Base-by-base conservation (phyloP, 1,139 yeast species). In the Diutina neorugosa region DNA sequence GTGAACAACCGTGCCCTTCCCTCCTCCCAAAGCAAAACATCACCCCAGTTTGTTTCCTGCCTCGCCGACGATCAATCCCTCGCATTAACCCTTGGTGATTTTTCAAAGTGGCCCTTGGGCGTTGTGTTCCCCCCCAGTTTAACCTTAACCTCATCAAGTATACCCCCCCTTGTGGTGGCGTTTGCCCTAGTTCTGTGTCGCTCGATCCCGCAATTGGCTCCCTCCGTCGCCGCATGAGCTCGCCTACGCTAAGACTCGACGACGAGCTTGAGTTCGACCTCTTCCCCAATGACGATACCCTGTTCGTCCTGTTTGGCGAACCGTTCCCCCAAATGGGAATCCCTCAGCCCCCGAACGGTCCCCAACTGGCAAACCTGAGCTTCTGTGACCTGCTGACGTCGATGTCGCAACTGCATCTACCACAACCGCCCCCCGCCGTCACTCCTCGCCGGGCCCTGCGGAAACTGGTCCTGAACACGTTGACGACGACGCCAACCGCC, bases 381-480 rank as follows among this genome's bases (percentile, higher is more conserved):
- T n/a, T n/a, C 43, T 18, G 20, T n/a, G 20, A 40, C 43, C 43
- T 16, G 20, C 43, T 40, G 43, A n/a, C 37, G 37, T 14, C 4
- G 14, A 31, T 14, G 12, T 37, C 40, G 9, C 40, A 19, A n/a
- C 44, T 18, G 25, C 44, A 19, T 20, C 44, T 12, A 7, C 44
- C n/a, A 6, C 37, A 34, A 9, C 50, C 20, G 14, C 20, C 21
- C 5, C 40, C 50, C n/a, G 40, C 40, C 21, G 60, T 43, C 62
- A 67, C 46, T 69, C 76, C 9, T 74, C 74, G 4, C 58, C 12
- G 69, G 19, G 61, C 68, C 14, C 62, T 74, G 54, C 66, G 67
- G 51, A 69, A 69, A 56, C 68, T 72, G 50, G 59, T 65, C 34
- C 68, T 72, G 4, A 60, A 68, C 2, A 65, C 69, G 19, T 62